A percentile compares a stretch with the other conserved stretches of the same genome.
Evolutionary conservation across 2,329 filamentous ascomycete genomes (phyloP).

Genomic region (Tolypocladium endophyticum): DNA sequence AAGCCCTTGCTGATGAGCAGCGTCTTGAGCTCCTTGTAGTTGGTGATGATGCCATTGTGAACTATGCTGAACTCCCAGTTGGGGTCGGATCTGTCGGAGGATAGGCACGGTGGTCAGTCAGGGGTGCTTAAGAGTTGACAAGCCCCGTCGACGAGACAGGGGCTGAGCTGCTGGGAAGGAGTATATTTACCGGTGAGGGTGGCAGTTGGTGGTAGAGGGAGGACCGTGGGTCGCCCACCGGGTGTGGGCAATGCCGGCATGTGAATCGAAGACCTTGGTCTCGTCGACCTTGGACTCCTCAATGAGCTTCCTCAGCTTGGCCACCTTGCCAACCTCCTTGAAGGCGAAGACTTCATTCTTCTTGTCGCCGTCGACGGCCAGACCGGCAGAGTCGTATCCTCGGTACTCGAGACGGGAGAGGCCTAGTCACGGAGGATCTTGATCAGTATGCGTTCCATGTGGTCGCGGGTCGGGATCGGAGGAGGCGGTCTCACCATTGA

Average conservation of each 20-base stretch:
- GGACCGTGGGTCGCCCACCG: slow-evolving; percentile 97
- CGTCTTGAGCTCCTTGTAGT: slow-evolving; percentile 99
- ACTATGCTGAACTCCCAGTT: slow-evolving; percentile 95
- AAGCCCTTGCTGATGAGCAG: slow-evolving; percentile 91
- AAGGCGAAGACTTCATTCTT: slow-evolving; percentile 95
- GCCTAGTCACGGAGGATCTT: slow-evolving; percentile 39
- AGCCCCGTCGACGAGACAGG: background rate
- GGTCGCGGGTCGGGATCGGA: background rate
- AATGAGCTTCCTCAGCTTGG: slow-evolving; percentile 89
- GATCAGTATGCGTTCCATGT: slow-evolving; percentile 13
- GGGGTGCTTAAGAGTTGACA: background rate
- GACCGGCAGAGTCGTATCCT: slow-evolving; percentile 94
- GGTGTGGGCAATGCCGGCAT: slow-evolving; percentile 97
- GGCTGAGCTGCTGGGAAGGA: background rate
- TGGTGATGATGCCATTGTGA: slow-evolving; percentile 99
- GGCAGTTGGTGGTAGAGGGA: slow-evolving; percentile 91
- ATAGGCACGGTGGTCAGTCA: slow-evolving; percentile 1
- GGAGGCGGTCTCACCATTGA: slow-evolving; percentile 67
- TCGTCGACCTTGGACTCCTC: slow-evolving; percentile 73
- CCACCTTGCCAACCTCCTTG: slow-evolving; percentile 99
- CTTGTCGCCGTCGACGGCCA: slow-evolving; percentile 95
- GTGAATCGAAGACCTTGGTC: slow-evolving; percentile 91
- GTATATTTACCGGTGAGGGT: slow-evolving; percentile 76
- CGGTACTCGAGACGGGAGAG: slow-evolving; percentile 95
- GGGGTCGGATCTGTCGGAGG: slow-evolving; percentile 65